Base-by-base conservation (phyloP, 2,329 filamentous ascomycete species). In the Graphiopsis chlorocephala region DNA sequence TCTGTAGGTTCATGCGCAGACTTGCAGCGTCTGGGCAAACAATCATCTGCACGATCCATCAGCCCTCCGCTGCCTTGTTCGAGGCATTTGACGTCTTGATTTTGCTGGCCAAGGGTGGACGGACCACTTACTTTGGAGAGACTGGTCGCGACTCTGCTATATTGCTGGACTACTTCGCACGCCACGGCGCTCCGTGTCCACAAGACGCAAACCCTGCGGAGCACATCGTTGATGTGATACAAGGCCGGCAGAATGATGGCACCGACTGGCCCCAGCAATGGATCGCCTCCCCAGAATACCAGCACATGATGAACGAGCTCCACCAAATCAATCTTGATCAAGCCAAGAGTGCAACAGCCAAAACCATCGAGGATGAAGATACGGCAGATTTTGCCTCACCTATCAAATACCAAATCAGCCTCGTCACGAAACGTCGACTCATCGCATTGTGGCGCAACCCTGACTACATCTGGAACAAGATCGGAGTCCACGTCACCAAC, bases 21-120 rank as follows among this genome's bases (percentile, higher is more conserved):
- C 80, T 91, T 0, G 87, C 88, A 7, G 84, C 86, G 57, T 83
- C 83, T 2, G 88, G 88, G 0, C 88, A 91, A 68, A 87, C 88
- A 3, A 84, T 91, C 1, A 77, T 91, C 0, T 86, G 87, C 66
- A 91, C 88, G 0, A 90, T 91, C 42, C 88, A 91, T 69, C 88
- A 91, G 73, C 89, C 89, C 0, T 89, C 86, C 1, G 86, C 87
- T 0, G 83, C 87, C 7, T 78, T 91, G 0, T 90, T 91, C 62
- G 82, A 86, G 12, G 82, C 88, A 35, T 91, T 91, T 65, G 88
- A 91, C 68, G 84, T 83, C 0, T 82, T 91, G 0, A 79, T 90
- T 0, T 78, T 90, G 0, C 82, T 91, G 0, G 84, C 86, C 20
- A 84, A 80, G 67, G 88, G 87, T 3, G 88, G 88, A 10, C 84